Conservation (phyloP, 257 asterid genomes). For the Solanum neorickii region DNA sequence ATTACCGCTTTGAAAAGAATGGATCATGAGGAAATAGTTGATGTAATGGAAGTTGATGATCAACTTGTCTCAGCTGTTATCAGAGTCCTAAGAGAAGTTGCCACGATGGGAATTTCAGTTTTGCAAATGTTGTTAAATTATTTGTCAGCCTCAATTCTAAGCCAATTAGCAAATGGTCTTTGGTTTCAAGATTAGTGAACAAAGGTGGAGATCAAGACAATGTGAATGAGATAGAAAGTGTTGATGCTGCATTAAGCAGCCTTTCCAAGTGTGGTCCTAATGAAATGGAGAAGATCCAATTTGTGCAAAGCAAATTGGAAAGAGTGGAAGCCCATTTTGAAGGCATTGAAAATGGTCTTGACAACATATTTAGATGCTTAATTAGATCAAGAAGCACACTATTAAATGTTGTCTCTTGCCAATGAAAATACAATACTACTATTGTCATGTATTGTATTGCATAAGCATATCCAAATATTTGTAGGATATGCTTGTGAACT, state of each 20-base stretch:
- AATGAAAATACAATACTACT: not conserved
- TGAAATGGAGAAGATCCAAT: not conserved
- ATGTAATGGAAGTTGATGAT: not conserved
- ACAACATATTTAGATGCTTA: not conserved
- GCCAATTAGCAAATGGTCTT: not conserved
- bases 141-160: not conserved
- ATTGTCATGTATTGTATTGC: not conserved
- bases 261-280: not conserved
- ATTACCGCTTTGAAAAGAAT: not conserved
- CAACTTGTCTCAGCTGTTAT: not conserved
- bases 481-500: not conserved
- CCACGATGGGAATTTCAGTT: not conserved
- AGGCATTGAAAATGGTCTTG: not conserved
- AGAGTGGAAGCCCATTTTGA: not conserved
- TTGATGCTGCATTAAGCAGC: not conserved
- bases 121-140: not conserved
- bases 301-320: not conserved
- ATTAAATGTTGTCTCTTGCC: not conserved
- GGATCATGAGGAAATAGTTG: not conserved
- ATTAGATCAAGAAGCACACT: slow-evolving; percentile 1
- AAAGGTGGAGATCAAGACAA: not conserved
- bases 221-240: not conserved
- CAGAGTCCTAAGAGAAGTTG: not conserved
- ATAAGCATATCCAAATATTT: not conserved
- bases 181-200: slow-evolving; percentile 7